These are phyloP conservation scores for Candida germanica DNA, from an alignment of 805 yeast species.

Conservation along the genomic window DNA sequence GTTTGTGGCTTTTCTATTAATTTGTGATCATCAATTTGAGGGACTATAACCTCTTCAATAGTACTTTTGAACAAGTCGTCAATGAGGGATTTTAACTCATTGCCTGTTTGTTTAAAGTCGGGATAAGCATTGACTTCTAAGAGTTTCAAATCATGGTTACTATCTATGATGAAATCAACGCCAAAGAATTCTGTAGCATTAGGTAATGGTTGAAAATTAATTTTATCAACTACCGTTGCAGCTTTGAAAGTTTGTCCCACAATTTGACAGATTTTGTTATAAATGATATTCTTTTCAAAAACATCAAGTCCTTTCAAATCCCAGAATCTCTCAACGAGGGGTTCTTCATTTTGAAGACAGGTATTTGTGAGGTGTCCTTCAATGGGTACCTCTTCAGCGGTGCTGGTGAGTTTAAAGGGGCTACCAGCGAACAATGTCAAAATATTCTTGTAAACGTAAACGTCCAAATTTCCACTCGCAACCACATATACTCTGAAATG, in stretches of 20 bases:
- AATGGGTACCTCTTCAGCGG: conserved; percentile 40
- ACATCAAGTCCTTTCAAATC: conserved; percentile 42
- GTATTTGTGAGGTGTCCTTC: conserved; percentile 90
- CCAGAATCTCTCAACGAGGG: conserved; percentile 64
- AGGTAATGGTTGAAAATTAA: conserved; percentile 76
- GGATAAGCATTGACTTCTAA: conserved; percentile 93
- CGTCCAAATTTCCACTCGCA: conserved; percentile 69
- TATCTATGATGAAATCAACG: conserved; percentile 77
- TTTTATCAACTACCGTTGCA: conserved; percentile 73
- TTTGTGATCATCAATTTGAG: conserved; percentile 41
- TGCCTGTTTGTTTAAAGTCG: conserved; percentile 95
- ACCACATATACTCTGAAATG: conserved; percentile 86
- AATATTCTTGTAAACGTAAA: conserved; percentile 77
- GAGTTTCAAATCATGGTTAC: conserved; percentile 50
- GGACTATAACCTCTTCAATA: conserved; percentile 46
- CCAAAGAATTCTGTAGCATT: conserved; percentile 90
- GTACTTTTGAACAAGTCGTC: conserved; percentile 62
- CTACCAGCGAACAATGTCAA: conserved; percentile 73
- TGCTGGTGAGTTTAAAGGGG: conserved; percentile 24
- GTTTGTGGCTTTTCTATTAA: conserved; percentile 2
- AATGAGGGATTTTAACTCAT: conserved; percentile 61
- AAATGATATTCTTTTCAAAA: conserved; percentile 40
- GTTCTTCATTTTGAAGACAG: conserved; percentile 67
- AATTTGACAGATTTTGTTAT: conserved; percentile 54
- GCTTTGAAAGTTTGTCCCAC: conserved; percentile 75